Evolutionary conservation across 192 early-diverging fungal genomes (phyloP).

Genomic region (Coemansia sp.): DNA sequence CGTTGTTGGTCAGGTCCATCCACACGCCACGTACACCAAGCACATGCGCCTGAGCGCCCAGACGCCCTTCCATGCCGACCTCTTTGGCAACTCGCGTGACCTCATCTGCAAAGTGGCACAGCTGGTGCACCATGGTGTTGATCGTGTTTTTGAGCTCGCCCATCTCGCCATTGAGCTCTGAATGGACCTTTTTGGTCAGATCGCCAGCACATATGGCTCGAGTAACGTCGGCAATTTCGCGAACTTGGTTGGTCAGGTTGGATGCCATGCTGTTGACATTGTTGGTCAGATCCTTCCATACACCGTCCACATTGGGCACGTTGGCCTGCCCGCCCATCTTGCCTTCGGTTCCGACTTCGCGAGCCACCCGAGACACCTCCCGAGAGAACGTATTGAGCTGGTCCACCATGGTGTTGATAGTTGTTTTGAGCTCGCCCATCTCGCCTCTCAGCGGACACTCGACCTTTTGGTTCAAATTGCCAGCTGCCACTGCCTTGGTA

Average conservation of each 20-base stretch:
- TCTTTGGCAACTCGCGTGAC: slow-evolving; percentile 65
- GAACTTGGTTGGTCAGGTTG: slow-evolving; percentile 62
- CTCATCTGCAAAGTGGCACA: slow-evolving; percentile 63
- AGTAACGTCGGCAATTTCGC: slow-evolving; percentile 57
- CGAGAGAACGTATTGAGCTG: slow-evolving; percentile 62
- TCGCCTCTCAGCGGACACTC: slow-evolving; percentile 56
- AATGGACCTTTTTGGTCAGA: slow-evolving; percentile 56
- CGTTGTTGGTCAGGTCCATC: slow-evolving; percentile 67
- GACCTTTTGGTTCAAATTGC: slow-evolving; percentile 59
- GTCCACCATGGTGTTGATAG: slow-evolving; percentile 65
- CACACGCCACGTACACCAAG: slow-evolving; percentile 61
- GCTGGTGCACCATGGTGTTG: slow-evolving; percentile 64
- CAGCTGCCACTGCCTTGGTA: slow-evolving; percentile 57
- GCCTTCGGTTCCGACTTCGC: slow-evolving; percentile 67
- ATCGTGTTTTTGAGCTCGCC: slow-evolving; percentile 57
- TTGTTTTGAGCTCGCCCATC: slow-evolving; percentile 58
- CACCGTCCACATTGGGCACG: slow-evolving; percentile 58
- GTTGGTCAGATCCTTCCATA: slow-evolving; percentile 62
- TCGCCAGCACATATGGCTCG: slow-evolving; percentile 59
- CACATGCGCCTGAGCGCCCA: slow-evolving; percentile 67
- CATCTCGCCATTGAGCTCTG: slow-evolving; percentile 58
- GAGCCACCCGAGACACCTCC: slow-evolving; percentile 65
- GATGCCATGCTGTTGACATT: slow-evolving; percentile 66
- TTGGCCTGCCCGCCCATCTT: slow-evolving; percentile 56
- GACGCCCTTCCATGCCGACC: slow-evolving; percentile 65